Evolutionary conservation across 139 green algal genomes (phyloP).

Genomic region (Coelastrella sp.): DNA sequence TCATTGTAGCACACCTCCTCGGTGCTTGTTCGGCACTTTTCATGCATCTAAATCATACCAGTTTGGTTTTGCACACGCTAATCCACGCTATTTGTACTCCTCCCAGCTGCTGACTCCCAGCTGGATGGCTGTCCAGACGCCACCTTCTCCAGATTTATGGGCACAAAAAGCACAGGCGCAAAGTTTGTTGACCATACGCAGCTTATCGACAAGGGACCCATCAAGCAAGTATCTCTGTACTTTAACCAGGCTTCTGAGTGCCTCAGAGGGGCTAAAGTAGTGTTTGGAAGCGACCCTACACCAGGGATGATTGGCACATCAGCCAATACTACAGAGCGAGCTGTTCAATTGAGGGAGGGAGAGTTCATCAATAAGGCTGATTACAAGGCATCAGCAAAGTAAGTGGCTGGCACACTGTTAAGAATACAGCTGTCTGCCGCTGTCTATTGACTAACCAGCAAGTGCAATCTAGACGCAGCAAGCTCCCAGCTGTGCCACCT

Average conservation of each 20-base stretch:
- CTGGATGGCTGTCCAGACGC: not conserved
- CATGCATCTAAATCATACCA: no score
- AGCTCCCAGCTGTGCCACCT: no score
- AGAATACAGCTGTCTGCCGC: not conserved
- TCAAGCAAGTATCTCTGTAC: conserved; percentile 15
- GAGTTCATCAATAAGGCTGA: conserved; percentile 33
- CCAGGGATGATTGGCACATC: conserved; percentile 24
- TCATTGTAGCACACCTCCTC: no score
- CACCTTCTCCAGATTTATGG: not conserved
- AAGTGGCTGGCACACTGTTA: not conserved
- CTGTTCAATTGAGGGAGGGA: conserved; percentile 1
- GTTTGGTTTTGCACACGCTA: not conserved
- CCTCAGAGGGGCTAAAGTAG: conserved; percentile 1
- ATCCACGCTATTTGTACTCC: not conserved
- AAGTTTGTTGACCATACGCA: conserved; percentile 1
- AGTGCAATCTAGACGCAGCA: no score
- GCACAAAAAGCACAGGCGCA: not conserved
- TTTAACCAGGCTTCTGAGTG: conserved; percentile 7
- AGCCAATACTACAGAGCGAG: conserved; percentile 1
- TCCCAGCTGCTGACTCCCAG: not conserved
- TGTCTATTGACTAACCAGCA: not conserved
- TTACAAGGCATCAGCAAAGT: conserved; percentile 17
- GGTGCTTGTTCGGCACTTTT: no score
- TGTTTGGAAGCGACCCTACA: not conserved
- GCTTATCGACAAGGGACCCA: not conserved